A percentile compares a stretch with the other conserved stretches of the same genome.
phyloP scores from a whole-genome alignment of 331 rosid species.

The Malus hybrid region DNA sequence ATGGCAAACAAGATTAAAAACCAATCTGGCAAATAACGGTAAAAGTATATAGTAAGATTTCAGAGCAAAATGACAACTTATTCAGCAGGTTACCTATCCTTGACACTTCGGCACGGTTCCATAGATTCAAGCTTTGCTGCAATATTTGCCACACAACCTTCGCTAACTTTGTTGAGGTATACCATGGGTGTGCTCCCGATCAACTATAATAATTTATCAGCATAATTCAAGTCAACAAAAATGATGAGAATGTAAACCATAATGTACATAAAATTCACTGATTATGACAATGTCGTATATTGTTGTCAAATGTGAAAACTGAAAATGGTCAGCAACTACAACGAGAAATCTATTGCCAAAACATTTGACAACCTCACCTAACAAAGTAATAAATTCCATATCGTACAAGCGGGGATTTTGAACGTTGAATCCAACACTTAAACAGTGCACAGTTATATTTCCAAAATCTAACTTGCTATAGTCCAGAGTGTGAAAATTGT shows the following conservation, averaged over 20 bases:
- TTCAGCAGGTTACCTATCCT: conserved; percentile 55
- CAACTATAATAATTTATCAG: conserved; percentile 38
- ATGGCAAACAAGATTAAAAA: not conserved
- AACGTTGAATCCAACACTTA: not conserved
- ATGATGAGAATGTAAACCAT: not conserved
- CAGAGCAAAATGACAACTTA: not conserved
- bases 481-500: not conserved
- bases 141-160: conserved; percentile 76
- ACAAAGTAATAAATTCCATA: not conserved
- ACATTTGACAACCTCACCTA: not conserved
- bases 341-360: not conserved
- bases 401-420: not conserved
- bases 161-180: conserved; percentile 75
- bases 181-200: conserved; percentile 95
- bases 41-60: not conserved
- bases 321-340: not conserved
- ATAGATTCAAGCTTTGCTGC: conserved; percentile 97
- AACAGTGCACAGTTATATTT: not conserved
- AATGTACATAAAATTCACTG: not conserved
- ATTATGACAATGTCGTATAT: not conserved
- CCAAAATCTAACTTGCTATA: not conserved
- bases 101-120: conserved; percentile 96
- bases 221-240: conserved; percentile 10
- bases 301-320: not conserved
- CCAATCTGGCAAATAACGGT: not conserved